phyloP scores from a whole-genome alignment of 768 basidiomycete species.

The Mycena kentingensis region DNA sequence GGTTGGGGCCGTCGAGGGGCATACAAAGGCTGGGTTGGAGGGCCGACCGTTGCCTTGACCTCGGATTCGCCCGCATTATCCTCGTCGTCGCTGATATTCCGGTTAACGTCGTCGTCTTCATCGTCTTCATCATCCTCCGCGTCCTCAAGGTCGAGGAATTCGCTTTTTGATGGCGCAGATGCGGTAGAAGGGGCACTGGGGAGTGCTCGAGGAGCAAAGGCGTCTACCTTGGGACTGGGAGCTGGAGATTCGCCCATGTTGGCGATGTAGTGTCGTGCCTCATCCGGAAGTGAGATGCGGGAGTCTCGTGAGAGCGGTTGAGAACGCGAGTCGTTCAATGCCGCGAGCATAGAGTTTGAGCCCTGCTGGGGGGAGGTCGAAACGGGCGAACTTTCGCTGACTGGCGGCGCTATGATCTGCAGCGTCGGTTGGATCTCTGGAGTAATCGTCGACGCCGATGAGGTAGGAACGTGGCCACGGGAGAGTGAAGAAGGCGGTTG shows the following conservation, averaged over 20 bases:
- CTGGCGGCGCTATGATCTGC: conserved; percentile 12
- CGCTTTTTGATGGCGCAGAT: conserved; percentile 35
- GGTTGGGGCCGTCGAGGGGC: conserved; percentile 4
- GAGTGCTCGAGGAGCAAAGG: conserved; percentile 32
- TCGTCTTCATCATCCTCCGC: conserved; percentile 47
- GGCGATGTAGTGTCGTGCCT: conserved; percentile 71
- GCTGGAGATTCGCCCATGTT: conserved; percentile 67
- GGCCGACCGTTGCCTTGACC: conserved; percentile 11
- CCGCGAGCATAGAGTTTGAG: conserved; percentile 35
- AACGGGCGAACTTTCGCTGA: conserved; percentile 23
- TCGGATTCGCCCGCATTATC: conserved; percentile 28
- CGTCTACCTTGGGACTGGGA: conserved; percentile 51
- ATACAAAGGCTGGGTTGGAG: conserved; percentile 14
- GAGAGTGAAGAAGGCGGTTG: conserved; percentile 17
- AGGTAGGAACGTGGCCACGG: background rate
- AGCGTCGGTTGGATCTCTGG: conserved; percentile 22
- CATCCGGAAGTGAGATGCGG: conserved; percentile 71
- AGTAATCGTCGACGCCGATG: conserved; percentile 24
- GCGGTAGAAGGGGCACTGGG: conserved; percentile 17
- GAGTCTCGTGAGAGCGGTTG: conserved; percentile 59
- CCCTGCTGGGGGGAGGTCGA: conserved; percentile 10
- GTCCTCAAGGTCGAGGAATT: conserved; percentile 71
- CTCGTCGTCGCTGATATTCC: conserved; percentile 34
- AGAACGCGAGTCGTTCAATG: conserved; percentile 36
- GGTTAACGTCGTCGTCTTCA: conserved; percentile 37